A percentile compares a stretch with the other conserved stretches of the same genome.
Conservation (phyloP, 495 filamentous ascomycete species). For the Thermothielavioides terrestris region DNA sequence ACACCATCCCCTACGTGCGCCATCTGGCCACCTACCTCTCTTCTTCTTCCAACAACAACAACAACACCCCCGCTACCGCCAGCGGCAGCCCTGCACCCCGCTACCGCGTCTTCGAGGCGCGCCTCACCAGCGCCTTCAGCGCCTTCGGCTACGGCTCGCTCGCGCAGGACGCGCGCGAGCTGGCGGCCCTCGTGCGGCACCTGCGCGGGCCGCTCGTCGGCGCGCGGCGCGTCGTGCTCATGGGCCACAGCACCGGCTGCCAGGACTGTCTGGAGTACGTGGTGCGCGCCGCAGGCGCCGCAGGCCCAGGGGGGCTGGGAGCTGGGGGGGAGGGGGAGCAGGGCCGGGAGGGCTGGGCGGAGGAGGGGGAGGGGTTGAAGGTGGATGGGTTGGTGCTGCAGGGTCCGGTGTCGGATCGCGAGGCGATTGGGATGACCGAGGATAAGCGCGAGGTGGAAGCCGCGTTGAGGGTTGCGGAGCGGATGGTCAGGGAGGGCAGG, state of each 20-base stretch:
- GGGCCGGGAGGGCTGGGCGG: background rate
- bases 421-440: conserved; percentile 43
- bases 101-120: conserved; percentile 38
- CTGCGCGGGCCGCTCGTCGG: conserved; percentile 39
- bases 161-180: conserved; percentile 61
- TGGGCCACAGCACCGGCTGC: conserved; percentile 81
- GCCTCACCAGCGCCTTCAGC: conserved; percentile 47
- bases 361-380: conserved; percentile 27
- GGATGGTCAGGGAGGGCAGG: conserved; percentile 43
- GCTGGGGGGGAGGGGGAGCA: background rate
- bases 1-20: conserved; percentile 59
- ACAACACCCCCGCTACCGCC: too few relatives aligned
- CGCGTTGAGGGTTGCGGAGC: conserved; percentile 45
- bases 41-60: too few relatives aligned
- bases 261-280: conserved; percentile 72
- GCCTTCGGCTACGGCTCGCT: conserved; percentile 69
- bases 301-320: background rate
- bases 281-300: too few relatives aligned
- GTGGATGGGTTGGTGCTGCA: conserved; percentile 81
- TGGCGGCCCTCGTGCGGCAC: conserved; percentile 62
- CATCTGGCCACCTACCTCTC: conserved; percentile 52
- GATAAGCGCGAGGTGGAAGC: conserved; percentile 39
- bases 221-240: conserved; percentile 59
- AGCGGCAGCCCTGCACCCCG: conserved; percentile 24
- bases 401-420: conserved; percentile 71